Evolutionary conservation across 805 yeast genomes (phyloP), one percentile per base, ranked within the genome.

Genomic region (Wickerhamomyces ciferrii): DNA sequence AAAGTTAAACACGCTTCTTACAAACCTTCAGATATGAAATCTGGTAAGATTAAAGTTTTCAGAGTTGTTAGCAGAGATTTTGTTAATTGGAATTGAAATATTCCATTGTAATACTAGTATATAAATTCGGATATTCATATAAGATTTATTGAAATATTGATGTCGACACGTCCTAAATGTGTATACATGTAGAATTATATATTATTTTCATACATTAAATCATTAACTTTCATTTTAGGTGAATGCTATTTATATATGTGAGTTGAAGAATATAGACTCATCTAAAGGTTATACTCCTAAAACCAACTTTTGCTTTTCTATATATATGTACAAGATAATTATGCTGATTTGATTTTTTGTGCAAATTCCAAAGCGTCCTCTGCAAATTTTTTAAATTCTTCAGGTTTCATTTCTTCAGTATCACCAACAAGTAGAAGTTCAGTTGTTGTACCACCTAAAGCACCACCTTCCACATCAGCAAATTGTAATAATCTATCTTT

Each of bases 1-100:
- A 74, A 72, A 44, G 72, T 85, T 36, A 76, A 70, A 48, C 76
- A 75, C 47, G 82, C 79, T 39, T 75, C 85, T 39, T 86, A 84
- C 62, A 81, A 80, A 55, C 62, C 91, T 3, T 69, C 77, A 2
- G 95, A 88, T 48, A 74, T 92, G 77, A 83, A 78, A 60, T 70
- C 79, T 48, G 99, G 99, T 5, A 81, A 80, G 55, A 68, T 92
- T 13, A 76, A 87, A 52, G 87, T 91, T 4, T 94, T 83, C 66
- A 78, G 98, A 59, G 78, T 79, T 7, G 84, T 90, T 29, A 87
- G 87, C 13, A 78, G 88, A 50, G 81, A 77, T 32, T 83, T 75
- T 56, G 76, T 89, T 38, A 84, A 82, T 4, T 90, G 96, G 96
- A 79, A 53, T 55, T 11, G 17, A 6, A 15, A 18, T n/a, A n/a